phyloP scores from a whole-genome alignment of 2,329 filamentous ascomycete genomes.

The Diaporthe capsici region DNA sequence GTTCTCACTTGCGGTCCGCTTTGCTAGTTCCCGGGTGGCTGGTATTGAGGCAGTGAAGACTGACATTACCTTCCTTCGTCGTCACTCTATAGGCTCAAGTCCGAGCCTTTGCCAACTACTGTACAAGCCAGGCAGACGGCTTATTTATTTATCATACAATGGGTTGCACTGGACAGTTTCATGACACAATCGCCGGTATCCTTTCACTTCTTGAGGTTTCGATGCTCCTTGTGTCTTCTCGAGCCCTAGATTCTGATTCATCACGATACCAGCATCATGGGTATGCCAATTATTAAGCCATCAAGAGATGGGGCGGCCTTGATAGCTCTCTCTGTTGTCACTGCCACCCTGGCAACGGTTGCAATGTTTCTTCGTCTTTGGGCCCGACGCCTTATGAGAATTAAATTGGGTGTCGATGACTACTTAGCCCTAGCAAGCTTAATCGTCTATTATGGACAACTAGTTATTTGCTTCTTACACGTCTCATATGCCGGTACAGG shows the following conservation, averaged over 20 bases:
- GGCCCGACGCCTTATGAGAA: not conserved
- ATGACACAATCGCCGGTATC: not conserved
- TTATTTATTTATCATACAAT: not conserved
- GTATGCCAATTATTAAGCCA: not conserved
- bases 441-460: not conserved
- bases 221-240: not conserved
- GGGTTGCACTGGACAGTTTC: not conserved
- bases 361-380: not conserved
- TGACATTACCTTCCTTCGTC: not conserved
- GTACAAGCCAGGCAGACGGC: not conserved
- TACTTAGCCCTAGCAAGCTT: not conserved
- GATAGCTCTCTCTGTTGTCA: not conserved
- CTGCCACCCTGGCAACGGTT: not conserved
- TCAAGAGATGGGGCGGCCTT: not conserved
- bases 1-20: not conserved
- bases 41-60: not conserved
- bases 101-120: not conserved
- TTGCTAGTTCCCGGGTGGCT: not conserved
- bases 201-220: not conserved
- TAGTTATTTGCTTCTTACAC: not conserved
- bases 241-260: not conserved
- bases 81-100: not conserved
- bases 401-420: not conserved
- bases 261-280: not conserved
- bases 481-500: not conserved